Percentiles rank a stretch among this genome's conserved stretches.
These are phyloP conservation scores for Ganoderma sinense DNA, from an alignment of 1,284 basidiomycete genomes.

Conservation along the genomic window DNA sequence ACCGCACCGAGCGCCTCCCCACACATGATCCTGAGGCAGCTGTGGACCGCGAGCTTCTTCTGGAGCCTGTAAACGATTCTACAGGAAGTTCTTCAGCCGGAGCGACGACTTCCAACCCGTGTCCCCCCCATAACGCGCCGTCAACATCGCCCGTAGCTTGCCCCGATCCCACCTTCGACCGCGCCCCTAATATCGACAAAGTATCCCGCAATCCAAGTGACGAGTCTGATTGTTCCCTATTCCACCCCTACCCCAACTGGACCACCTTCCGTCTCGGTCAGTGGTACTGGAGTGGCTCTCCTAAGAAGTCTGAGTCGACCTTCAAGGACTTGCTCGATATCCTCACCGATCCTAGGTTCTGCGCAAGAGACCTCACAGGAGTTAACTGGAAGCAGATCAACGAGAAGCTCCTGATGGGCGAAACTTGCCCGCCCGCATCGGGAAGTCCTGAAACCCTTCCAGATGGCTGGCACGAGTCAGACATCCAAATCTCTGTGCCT, in stretches of 20 bases:
- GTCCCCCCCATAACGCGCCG: neutral
- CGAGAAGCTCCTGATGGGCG: neutral
- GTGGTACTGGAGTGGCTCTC: conserved; percentile 15
- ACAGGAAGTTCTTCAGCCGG: neutral
- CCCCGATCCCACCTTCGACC: neutral
- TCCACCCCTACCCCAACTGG: conserved; percentile 17
- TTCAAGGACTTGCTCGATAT: conserved; percentile 17
- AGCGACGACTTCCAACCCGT: neutral
- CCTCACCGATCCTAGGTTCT: conserved; percentile 8
- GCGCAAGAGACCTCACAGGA: neutral
- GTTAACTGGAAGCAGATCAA: neutral
- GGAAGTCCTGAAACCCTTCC: neutral
- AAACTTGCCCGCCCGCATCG: neutral
- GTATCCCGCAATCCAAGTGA: neutral
- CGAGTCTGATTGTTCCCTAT: neutral
- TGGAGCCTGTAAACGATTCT: neutral
- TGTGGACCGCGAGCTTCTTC: neutral
- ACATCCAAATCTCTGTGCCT: neutral
- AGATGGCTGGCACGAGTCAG: neutral
- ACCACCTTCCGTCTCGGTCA: conserved; percentile 9
- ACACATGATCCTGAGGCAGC: neutral
- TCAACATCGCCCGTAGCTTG: neutral
- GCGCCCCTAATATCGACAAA: neutral
- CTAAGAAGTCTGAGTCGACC: conserved; percentile 12
- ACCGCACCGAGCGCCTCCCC: neutral